A percentile compares a stretch with the other conserved stretches of the same genome.
Evolutionary conservation across 2,329 filamentous ascomycete genomes (phyloP).

Genomic region (Nannizzia gypsea): DNA sequence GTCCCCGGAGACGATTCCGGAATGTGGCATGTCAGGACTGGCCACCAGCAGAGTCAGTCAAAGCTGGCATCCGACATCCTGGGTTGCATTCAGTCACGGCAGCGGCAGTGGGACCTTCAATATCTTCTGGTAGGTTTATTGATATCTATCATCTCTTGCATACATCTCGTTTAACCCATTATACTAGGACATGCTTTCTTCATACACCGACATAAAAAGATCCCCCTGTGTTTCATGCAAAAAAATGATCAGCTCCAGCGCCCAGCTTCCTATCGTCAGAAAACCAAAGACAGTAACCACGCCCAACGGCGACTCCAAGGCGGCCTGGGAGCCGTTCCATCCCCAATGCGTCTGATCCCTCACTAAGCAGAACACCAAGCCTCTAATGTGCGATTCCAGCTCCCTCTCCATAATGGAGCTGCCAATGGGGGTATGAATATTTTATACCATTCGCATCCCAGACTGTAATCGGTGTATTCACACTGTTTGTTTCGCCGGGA

Average conservation of each 20-base stretch:
- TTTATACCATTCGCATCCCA: constrained; percentile 19
- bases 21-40: constrained; percentile 25
- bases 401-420: neutral
- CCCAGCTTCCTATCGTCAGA: constrained; percentile 31
- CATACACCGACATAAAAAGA: constrained; percentile 31
- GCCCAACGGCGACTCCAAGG: constrained; percentile 14
- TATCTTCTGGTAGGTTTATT: constrained; percentile 25
- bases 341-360: constrained; percentile 18
- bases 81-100: constrained; percentile 25
- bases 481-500: constrained; percentile 7
- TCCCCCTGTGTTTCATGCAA: constrained; percentile 30
- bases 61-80: constrained; percentile 27
- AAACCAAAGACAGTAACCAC: constrained; percentile 16
- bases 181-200: constrained; percentile 31
- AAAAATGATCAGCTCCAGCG: constrained; percentile 27
- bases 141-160: constrained; percentile 7
- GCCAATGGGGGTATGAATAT: constrained; percentile 11
- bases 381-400: neutral
- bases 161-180: neutral
- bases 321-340: constrained; percentile 28
- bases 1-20: constrained; percentile 10
- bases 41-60: constrained; percentile 18
- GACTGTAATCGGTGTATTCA: constrained; percentile 14
- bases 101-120: constrained; percentile 29
- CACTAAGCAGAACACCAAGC: neutral